Evolutionary conservation across 2,329 filamentous ascomycete genomes (phyloP).

Genomic region (Arthrobotrys pseudoclavata): DNA sequence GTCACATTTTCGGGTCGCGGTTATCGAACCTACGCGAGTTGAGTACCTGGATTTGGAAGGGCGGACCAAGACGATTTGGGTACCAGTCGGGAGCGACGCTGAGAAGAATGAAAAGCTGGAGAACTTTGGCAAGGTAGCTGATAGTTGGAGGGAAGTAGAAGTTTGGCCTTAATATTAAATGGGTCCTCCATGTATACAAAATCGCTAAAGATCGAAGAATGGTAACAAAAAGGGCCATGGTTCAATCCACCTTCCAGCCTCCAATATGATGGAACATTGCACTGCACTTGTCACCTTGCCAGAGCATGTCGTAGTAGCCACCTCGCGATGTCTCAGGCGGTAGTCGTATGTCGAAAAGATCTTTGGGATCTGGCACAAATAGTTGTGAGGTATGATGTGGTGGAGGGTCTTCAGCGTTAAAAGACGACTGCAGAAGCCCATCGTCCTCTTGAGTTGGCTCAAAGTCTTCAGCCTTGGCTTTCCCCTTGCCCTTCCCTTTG

Average conservation of each 20-base stretch:
- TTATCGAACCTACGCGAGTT: slow-evolving; percentile 82
- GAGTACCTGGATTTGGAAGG: slow-evolving; percentile 68
- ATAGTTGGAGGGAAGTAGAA: slow-evolving; percentile 51
- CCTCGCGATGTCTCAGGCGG: slow-evolving; percentile 52
- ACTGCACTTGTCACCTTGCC: slow-evolving; percentile 57
- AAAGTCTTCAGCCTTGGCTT: not conserved
- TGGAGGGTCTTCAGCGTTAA: slow-evolving; percentile 17
- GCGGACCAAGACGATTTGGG: slow-evolving; percentile 38
- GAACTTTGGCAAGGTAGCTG: slow-evolving; percentile 32
- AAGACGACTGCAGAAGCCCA: not conserved
- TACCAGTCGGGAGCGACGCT: slow-evolving; percentile 38
- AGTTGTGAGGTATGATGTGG: slow-evolving; percentile 52
- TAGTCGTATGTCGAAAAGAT: slow-evolving; percentile 50
- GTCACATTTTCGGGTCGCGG: slow-evolving; percentile 81
- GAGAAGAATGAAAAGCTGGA: slow-evolving; percentile 48
- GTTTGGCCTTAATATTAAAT: slow-evolving; percentile 39
- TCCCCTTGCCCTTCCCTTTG: slow-evolving; percentile 55
- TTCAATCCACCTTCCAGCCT: slow-evolving; percentile 47
- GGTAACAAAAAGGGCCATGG: not conserved
- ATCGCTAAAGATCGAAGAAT: slow-evolving; percentile 26
- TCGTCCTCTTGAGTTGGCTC: slow-evolving; percentile 16
- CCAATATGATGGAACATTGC: slow-evolving; percentile 57
- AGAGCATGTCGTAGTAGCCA: slow-evolving; percentile 59
- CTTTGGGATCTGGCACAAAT: slow-evolving; percentile 39
- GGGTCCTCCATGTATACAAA: not conserved